Base-by-base conservation (phyloP, 352 stramenopile genomes). In the Pythium apleroticum region DNA sequence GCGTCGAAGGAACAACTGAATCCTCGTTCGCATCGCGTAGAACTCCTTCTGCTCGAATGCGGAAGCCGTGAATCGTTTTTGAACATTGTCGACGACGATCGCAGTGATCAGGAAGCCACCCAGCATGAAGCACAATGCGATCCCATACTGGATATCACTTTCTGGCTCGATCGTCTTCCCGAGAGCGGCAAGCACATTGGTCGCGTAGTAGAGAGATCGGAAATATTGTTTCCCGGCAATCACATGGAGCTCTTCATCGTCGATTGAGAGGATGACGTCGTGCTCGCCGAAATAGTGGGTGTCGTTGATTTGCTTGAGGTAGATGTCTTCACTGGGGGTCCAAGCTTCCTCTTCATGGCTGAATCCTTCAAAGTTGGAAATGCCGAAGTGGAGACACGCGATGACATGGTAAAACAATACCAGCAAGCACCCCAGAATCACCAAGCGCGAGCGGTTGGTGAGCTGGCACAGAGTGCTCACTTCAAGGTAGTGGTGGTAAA, bases 401-500 rank as follows among this genome's bases (percentile, higher is more conserved):
- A 86, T 72, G 9, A 84, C 39, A 20, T 89, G 80, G 37, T 86
- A 83, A 24, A 88, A 65, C 73, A 86, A 74, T n/a, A 81, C 71
- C 15, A 77, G 62, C 10, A 72, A 54, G 2, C 81, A 15, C 0
- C 76, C 78, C 30, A 88, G 71, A 15, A 85, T 48, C 24, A 79
- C 30, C 0, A 89, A 55, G 3, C 75, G 76, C 3, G 68, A 55
- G 20, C 68, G 74, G 28, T 67, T 79, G 35, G 73, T 81, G 14
- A 81, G 60, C 9, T 75, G 63, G 25, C 25, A 59, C n/a, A 48
- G 20, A 3, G 11, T 50, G 35, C 37, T 60, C 5, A 50, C 7
- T 27, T 55, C 28, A 2, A 39, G 25, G 28, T 55, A 55, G 25
- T 55, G 10, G 25, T 37, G 19, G 19, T 39, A 55, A 10, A n/a